These are phyloP conservation scores for Aspergillus vadensis DNA, from an alignment of 2,329 filamentous ascomycete species.

Conservation along the genomic window DNA sequence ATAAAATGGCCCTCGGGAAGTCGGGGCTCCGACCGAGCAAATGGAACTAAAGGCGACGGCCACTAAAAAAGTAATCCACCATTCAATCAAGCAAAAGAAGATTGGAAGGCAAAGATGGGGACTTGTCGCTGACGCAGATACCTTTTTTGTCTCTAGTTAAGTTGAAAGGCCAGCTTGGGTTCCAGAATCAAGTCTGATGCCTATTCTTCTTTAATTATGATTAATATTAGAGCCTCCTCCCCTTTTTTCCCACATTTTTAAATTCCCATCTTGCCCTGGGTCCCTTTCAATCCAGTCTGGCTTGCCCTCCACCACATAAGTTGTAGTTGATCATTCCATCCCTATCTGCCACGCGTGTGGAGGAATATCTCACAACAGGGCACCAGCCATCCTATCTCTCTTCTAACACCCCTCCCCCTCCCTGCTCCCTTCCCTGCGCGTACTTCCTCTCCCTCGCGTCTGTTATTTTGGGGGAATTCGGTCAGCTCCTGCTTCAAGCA, in stretches of 20 bases:
- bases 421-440: background rate
- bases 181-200: no score
- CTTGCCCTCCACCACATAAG: background rate
- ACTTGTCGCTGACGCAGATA: conserved; percentile 2
- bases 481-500: background rate
- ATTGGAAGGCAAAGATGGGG: background rate
- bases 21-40: conserved; percentile 16
- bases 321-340: conserved; percentile 2
- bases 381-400: background rate
- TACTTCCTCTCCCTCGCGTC: background rate
- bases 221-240: background rate
- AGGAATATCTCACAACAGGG: background rate
- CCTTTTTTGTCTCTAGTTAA: background rate
- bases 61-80: background rate
- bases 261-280: background rate
- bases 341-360: conserved; percentile 3
- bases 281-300: background rate
- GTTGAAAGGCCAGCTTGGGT: no score
- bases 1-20: conserved; percentile 17
- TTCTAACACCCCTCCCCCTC: background rate
- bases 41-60: background rate
- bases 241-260: background rate
- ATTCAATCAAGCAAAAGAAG: background rate
- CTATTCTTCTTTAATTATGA: background rate
- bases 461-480: background rate